Base-by-base conservation (phyloP, 768 basidiomycete genomes). In the Mycena vitilis region DNA sequence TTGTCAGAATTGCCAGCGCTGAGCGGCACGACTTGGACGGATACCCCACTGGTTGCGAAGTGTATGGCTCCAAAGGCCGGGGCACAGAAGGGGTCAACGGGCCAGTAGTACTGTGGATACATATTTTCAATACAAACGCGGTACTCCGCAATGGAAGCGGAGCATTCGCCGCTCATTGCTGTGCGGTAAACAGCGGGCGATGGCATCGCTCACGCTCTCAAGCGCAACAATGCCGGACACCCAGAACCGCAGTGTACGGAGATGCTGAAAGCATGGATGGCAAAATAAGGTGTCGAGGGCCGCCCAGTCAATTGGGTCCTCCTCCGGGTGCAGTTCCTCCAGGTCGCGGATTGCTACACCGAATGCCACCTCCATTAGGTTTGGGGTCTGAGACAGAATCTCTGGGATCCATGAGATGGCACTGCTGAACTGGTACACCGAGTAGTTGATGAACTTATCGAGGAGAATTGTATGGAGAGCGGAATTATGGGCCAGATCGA, bases 41-140 rank as follows among this genome's bases (percentile, higher is more conserved):
- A 87, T 63, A 81, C 79, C 0, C 64, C 78, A 4, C 76, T 84
- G n/a, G 82, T 84, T n/a, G 65, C 78, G 54, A 75, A 70, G 3
- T 83, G 82, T 60, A 65, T 84, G 65, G 69, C 77, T 16, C 76
- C 77, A 5, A 70, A 47, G 11, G 70, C 73, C 40, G 73, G 73
- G 42, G 71, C 73, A 10, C 73, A 74, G 49, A 63, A 69, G 55
- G 71, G 75, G 45, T 64, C 70, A 15, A 73, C 68, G 36, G 68
- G 65, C 53, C 34, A 54, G 20, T 72, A 64, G 60, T 56, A 55
- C 22, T 8, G 30, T 44, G 18, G 20, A 23, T 37, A 54, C 40
- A 37, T 45, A 37, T 13, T 9, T 36, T 20, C 5, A 30, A 30
- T 30, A 3, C 5, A 30, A 30, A 30, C 30, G 30, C 30, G 68